These are phyloP conservation scores for Begonia fuchsioides DNA, from an alignment of 306 rosid species.

Conservation along the genomic window DNA sequence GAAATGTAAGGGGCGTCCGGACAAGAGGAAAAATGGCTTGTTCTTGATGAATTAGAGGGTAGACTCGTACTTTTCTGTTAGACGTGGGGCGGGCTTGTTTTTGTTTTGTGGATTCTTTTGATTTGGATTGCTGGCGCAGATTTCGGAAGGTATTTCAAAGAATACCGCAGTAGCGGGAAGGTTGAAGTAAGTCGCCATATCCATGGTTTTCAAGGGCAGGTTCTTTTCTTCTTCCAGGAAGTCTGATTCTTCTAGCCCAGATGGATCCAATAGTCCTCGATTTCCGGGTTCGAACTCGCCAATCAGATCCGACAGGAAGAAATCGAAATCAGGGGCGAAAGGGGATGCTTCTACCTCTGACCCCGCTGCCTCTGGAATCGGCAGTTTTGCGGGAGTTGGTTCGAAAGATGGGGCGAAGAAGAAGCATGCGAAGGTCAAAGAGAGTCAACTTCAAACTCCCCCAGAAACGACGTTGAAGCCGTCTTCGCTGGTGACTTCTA, in stretches of 20 bases:
- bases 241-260: constrained; percentile 79
- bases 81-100: too few species aligned
- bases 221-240: constrained; percentile 81
- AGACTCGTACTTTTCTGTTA: too few species aligned
- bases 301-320: constrained; percentile 78
- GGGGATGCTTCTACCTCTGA: constrained; percentile 12
- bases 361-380: background rate
- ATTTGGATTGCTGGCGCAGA: too few species aligned
- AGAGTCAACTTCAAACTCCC: constrained; percentile 16
- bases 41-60: too few species aligned
- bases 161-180: too few species aligned
- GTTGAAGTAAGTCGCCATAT: too few species aligned
- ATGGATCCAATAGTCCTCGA: constrained; percentile 59
- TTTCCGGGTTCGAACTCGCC: constrained; percentile 71
- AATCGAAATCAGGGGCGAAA: constrained; percentile 42
- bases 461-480: constrained; percentile 17
- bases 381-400: constrained; percentile 3
- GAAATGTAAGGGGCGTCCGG: too few species aligned
- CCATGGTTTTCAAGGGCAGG: constrained; percentile 89
- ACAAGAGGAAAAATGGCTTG: too few species aligned
- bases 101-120: too few species aligned
- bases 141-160: too few species aligned
- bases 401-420: constrained; percentile 35
- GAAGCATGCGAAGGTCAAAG: constrained; percentile 45
- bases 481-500: constrained; percentile 1